Conservation (phyloP, 805 yeast genomes). For the Candida pini region DNA sequence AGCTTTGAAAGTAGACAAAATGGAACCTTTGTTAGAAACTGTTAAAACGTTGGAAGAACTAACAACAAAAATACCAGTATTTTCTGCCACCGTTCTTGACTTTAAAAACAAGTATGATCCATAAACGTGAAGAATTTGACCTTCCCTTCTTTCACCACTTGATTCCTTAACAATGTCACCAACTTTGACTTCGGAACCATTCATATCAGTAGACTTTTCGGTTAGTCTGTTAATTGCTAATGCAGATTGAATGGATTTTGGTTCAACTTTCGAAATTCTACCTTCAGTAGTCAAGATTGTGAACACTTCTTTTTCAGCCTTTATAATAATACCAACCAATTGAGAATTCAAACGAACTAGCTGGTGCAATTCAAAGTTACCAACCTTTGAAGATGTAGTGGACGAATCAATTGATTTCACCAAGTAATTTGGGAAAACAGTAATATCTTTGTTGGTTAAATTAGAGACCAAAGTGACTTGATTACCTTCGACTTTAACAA, state of each 20-base stretch:
- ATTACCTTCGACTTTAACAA: constrained; percentile 74
- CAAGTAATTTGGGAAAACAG: constrained; percentile 88
- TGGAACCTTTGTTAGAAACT: constrained; percentile 72
- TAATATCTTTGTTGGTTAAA: constrained; percentile 79
- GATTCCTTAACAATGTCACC: constrained; percentile 92
- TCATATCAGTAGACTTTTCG: constrained; percentile 78
- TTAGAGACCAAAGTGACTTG: constrained; percentile 88
- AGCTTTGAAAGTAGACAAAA: constrained; percentile 47
- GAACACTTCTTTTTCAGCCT: constrained; percentile 83
- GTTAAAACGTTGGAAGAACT: constrained; percentile 73
- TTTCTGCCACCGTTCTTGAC: constrained; percentile 73
- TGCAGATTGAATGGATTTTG: constrained; percentile 78
- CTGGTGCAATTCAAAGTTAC: constrained; percentile 82
- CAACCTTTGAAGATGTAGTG: constrained; percentile 62
- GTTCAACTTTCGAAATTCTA: constrained; percentile 60
- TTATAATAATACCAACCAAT: constrained; percentile 82
- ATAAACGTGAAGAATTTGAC: constrained; percentile 81
- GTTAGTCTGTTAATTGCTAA: constrained; percentile 59
- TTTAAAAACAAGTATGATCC: constrained; percentile 74
- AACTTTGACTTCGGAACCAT: constrained; percentile 77
- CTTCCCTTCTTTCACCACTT: constrained; percentile 81
- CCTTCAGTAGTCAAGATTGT: constrained; percentile 81
- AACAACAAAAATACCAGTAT: constrained; percentile 86
- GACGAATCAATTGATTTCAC: constrained; percentile 84
- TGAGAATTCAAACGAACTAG: constrained; percentile 83